Percentiles rank a stretch among this genome's conserved stretches.
These are phyloP conservation scores for Harringtonia aguacate DNA, from an alignment of 2,329 filamentous ascomycete genomes.

Conservation along the genomic window DNA sequence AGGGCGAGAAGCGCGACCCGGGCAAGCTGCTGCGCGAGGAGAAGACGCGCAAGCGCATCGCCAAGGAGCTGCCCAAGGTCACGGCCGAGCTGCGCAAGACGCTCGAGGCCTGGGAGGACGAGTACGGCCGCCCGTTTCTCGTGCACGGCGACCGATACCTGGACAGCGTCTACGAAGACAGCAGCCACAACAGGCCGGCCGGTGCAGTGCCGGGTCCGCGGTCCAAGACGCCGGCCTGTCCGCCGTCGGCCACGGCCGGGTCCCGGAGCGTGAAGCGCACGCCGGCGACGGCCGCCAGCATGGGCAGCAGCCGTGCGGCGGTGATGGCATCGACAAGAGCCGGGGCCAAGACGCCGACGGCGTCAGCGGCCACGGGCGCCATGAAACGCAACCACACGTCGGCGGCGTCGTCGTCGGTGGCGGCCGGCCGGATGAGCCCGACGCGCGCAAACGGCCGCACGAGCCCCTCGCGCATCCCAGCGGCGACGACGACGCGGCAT, in stretches of 20 bases:
- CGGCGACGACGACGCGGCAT: slow-evolving; percentile 32
- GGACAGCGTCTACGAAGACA: slow-evolving; percentile 63
- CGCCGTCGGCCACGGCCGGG: slow-evolving; percentile 28
- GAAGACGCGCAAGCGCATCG: slow-evolving; percentile 96
- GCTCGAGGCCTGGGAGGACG: slow-evolving; percentile 84
- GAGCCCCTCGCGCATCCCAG: slow-evolving; percentile 60
- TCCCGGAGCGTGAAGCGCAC: slow-evolving; percentile 8
- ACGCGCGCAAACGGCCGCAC: slow-evolving; percentile 21
- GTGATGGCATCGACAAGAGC: slow-evolving; percentile 28
- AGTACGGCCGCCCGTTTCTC: slow-evolving; percentile 85
- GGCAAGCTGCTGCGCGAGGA: slow-evolving; percentile 90
- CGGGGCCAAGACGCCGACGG: slow-evolving; percentile 45
- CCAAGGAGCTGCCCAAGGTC: slow-evolving; percentile 91
- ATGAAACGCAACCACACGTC: slow-evolving; percentile 21
- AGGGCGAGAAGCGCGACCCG: slow-evolving; percentile 89
- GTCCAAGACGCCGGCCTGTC: slow-evolving; percentile 62
- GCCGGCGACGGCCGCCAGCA: slow-evolving; percentile 2
- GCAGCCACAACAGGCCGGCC: slow-evolving; percentile 16
- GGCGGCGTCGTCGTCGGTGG: slow-evolving; percentile 3
- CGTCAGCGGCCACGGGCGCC: slow-evolving; percentile 32
- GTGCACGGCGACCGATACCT: slow-evolving; percentile 89
- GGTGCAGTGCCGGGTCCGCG: slow-evolving; percentile 47
- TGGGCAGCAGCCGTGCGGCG: slow-evolving; percentile 9
- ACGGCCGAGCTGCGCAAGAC: slow-evolving; percentile 70
- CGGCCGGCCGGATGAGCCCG: slow-evolving; percentile 1